A percentile compares a stretch with the other conserved stretches of the same genome.
Evolutionary conservation across 1,284 basidiomycete species (phyloP).

Genomic region (Phellinidium pouzarii): DNA sequence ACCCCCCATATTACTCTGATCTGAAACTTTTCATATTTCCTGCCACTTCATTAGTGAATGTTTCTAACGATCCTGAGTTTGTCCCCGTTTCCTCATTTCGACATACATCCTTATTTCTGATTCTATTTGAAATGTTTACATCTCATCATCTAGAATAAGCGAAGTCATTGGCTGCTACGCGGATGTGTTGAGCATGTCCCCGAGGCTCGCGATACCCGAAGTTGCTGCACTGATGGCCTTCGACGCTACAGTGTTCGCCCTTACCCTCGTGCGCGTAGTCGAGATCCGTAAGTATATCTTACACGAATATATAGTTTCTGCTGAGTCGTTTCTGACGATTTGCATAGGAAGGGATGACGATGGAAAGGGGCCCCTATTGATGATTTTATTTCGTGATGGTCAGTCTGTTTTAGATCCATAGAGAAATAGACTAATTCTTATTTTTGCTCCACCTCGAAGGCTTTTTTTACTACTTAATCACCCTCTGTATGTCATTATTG

Average conservation of each 20-base stretch:
- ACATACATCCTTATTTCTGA: too few species aligned
- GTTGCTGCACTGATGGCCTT: slow-evolving; percentile 12
- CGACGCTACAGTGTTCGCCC: slow-evolving; percentile 6
- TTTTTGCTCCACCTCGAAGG: too few species aligned
- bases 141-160: slow-evolving; percentile 1
- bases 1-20: too few species aligned
- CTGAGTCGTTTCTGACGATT: too few species aligned
- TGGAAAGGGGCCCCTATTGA: not conserved
- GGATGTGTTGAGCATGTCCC: not conserved
- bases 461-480: slow-evolving; percentile 9
- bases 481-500: not conserved
- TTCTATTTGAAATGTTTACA: not conserved
- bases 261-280: slow-evolving; percentile 2
- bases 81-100: too few species aligned
- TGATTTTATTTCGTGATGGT: slow-evolving; percentile 1
- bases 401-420: not conserved
- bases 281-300: slow-evolving; percentile 4
- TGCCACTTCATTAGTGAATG: too few species aligned
- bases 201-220: not conserved
- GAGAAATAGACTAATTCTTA: not conserved
- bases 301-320: too few species aligned
- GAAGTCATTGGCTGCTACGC: not conserved
- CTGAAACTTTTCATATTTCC: too few species aligned
- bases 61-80: too few species aligned
- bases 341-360: not conserved